These are phyloP conservation scores for Sclerotinia subarctica DNA, from an alignment of 2,329 filamentous ascomycete genomes.

Conservation along the genomic window DNA sequence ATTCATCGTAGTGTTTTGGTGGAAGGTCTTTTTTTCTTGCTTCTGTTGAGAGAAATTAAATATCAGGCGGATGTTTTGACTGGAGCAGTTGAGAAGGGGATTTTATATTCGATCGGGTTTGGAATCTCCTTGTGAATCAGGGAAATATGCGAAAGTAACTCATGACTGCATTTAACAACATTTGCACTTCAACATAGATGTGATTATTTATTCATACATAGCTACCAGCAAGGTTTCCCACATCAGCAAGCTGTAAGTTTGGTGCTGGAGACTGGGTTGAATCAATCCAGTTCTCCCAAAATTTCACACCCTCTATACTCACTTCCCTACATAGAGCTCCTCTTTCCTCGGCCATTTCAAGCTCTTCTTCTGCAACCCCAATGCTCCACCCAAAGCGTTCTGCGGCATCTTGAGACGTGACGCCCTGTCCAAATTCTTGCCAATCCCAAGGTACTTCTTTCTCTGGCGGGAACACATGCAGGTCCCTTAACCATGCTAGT, in stretches of 20 bases:
- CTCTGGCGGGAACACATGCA: conserved; percentile 64
- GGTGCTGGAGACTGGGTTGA: conserved; percentile 15
- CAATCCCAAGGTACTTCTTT: conserved; percentile 72
- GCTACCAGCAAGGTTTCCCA: conserved; percentile 15
- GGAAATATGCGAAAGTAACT: background rate
- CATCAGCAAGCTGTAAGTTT: conserved; percentile 16
- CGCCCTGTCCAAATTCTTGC: conserved; percentile 73
- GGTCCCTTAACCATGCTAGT: conserved; percentile 70
- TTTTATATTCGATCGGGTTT: background rate
- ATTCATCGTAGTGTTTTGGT: background rate
- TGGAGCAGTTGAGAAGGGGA: background rate
- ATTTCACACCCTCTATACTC: conserved; percentile 83
- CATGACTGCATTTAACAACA: background rate
- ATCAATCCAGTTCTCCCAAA: conserved; percentile 74
- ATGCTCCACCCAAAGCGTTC: conserved; percentile 96
- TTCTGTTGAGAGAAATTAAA: background rate
- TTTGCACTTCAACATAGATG: background rate
- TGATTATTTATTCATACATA: conserved; percentile 12
- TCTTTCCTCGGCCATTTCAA: conserved; percentile 94
- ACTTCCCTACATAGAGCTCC: conserved; percentile 88
- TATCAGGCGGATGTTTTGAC: background rate
- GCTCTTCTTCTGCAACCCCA: conserved; percentile 88
- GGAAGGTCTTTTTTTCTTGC: background rate
- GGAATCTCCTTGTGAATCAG: background rate
- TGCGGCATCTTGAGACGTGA: conserved; percentile 86